Evolutionary conservation across 352 stramenopile species (phyloP), one percentile per base, ranked within the genome.

Genomic region (Phytophthora pseudosyringae): DNA sequence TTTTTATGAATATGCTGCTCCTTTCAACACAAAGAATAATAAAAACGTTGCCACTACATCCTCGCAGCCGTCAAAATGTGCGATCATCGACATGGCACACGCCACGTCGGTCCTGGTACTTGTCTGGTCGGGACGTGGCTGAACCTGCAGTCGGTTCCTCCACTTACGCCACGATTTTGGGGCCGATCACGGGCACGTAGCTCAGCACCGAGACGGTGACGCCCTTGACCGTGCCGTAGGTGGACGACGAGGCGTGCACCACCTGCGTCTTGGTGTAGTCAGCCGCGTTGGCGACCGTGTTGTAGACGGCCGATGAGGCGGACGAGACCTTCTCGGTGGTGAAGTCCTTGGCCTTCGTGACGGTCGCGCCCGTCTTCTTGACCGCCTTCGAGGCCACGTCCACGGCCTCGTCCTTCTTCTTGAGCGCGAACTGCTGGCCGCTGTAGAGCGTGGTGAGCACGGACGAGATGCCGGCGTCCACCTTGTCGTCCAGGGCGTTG

Each of bases 231-330:
- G 71, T 86, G 32, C 78, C 78, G 49, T 81, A 88, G 1, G 80
- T 84, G 16, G 83, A 88, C 53, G 83, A 91, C 44, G 83, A 90
- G 35, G 80, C 83, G 51, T 83, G 80, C 48, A 86, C 73, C 38
- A 91, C 81, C 49, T 88, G 77, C 38, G 71, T 85, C 44, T 78
- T 85, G 55, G 79, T 81, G 65, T 89, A 90, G 65, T 92, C 77
- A 31, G 78, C 83, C 35, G 77, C 85, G 33, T 67, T 75, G 11
- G 72, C 69, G 21, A 81, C 81, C 1, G 76, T 86, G 56, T 54
- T 62, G 21, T 81, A 75, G 35, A 80, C 77, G 9, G 71, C 47
- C 4, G 67, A 80, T 6, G 75, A 56, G 28, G 62, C 73, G 21
- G 70, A 66, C 21, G 67, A 64, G 12, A 82, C 60, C 56, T 73